These are phyloP conservation scores for Xylaria acuta DNA, from an alignment of 495 filamentous ascomycete genomes.

Conservation along the genomic window DNA sequence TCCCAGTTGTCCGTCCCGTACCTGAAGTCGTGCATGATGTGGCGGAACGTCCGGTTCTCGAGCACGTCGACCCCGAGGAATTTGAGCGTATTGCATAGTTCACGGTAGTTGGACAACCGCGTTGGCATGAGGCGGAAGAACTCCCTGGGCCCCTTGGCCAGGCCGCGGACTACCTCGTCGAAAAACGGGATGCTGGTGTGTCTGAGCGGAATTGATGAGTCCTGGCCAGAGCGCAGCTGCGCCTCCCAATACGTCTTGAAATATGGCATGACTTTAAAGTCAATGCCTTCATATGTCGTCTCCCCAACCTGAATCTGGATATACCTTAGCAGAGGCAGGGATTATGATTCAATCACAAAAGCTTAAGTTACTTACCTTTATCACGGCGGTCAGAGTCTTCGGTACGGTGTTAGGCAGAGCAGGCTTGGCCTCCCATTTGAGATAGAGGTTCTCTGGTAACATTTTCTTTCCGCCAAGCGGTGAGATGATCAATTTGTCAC, in stretches of 20 bases:
- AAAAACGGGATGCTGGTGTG: constrained; percentile 23
- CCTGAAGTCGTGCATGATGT: constrained; percentile 34
- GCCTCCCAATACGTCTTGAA: constrained; percentile 2
- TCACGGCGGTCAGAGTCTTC: not conserved
- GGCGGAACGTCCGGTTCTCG: constrained; percentile 15
- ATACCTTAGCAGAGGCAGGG: not conserved
- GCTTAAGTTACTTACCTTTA: not conserved
- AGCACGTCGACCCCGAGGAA: constrained; percentile 30
- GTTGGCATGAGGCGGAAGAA: constrained; percentile 38
- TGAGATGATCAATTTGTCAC: constrained; percentile 40
- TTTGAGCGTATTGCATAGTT: constrained; percentile 33
- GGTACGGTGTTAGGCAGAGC: constrained; percentile 1
- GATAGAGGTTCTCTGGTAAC: constrained; percentile 47
- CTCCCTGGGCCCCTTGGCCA: constrained; percentile 33
- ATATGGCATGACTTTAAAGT: constrained; percentile 22
- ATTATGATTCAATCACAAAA: not conserved
- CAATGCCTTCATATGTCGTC: constrained; percentile 12
- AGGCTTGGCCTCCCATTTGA: constrained; percentile 34
- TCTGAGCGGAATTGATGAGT: constrained; percentile 9
- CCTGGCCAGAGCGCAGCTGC: constrained; percentile 6
- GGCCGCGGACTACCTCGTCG: constrained; percentile 15
- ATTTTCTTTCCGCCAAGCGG: constrained; percentile 36
- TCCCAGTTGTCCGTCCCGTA: constrained; percentile 30
- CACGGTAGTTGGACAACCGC: constrained; percentile 31
- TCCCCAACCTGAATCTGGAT: constrained; percentile 11